A percentile compares a stretch with the other conserved stretches of the same genome.
phyloP scores from a whole-genome alignment of 352 stramenopile genomes.

The Pythium phragmitis region DNA sequence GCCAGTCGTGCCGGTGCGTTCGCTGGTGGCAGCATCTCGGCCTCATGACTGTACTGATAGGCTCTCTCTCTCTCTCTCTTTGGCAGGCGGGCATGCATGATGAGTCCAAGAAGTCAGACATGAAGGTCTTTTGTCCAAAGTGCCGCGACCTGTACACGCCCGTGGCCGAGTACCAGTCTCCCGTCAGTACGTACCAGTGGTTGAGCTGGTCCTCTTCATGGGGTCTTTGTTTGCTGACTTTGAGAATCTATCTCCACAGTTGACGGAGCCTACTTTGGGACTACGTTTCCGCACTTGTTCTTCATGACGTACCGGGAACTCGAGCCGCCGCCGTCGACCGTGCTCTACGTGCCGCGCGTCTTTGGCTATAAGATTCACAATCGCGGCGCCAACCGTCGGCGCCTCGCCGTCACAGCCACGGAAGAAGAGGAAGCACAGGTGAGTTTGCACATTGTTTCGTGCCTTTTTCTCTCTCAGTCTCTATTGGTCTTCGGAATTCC shows the following conservation, averaged over 20 bases:
- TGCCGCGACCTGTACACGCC: constrained; percentile 88
- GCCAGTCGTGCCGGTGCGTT: constrained; percentile 73
- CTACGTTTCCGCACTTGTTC: constrained; percentile 98
- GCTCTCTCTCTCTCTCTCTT: background rate
- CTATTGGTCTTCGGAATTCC: constrained; percentile 19
- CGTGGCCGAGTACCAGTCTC: constrained; percentile 79
- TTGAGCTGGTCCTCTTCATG: background rate
- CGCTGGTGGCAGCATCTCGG: background rate
- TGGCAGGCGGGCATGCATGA: constrained; percentile 78
- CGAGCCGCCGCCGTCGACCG: constrained; percentile 74
- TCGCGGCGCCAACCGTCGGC: constrained; percentile 79
- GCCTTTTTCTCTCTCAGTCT: constrained; percentile 8
- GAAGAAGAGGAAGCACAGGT: constrained; percentile 85
- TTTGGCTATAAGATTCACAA: constrained; percentile 94
- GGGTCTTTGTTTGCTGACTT: background rate
- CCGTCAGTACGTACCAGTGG: constrained; percentile 59
- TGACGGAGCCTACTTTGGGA: constrained; percentile 98
- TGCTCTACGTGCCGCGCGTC: constrained; percentile 88
- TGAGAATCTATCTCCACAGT: constrained; percentile 33
- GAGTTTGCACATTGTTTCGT: constrained; percentile 27
- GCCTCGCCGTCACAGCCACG: constrained; percentile 75
- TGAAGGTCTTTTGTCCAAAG: constrained; percentile 91
- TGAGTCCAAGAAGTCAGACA: constrained; percentile 88
- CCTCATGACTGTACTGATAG: background rate
- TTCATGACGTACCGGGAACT: constrained; percentile 97